These are phyloP conservation scores for Hirschfeldia incana DNA, from an alignment of 345 rosid species.

Conservation along the genomic window DNA sequence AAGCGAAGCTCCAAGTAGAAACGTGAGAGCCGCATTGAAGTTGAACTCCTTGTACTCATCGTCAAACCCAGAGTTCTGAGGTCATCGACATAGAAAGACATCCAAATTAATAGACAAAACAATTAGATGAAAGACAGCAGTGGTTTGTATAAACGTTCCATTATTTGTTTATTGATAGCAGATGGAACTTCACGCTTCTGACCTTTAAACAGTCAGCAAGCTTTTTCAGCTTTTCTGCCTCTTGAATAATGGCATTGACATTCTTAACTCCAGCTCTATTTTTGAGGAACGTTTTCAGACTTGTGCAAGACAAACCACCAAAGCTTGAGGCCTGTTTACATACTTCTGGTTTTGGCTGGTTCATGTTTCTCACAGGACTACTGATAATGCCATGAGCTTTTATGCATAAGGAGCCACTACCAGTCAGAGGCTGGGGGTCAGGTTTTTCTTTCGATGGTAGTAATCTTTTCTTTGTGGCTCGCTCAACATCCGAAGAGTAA, in stretches of 20 bases:
- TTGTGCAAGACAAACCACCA: constrained; percentile 42
- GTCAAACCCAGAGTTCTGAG: constrained; percentile 54
- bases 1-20: constrained; percentile 66
- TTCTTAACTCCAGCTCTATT: constrained; percentile 39
- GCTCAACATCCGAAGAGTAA: constrained; percentile 39
- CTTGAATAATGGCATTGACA: constrained; percentile 44
- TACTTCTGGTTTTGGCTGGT: constrained; percentile 30
- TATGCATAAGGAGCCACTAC: constrained; percentile 46
- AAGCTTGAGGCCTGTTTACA: constrained; percentile 25
- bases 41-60: constrained; percentile 55
- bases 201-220: constrained; percentile 71
- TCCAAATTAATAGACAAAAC: constrained; percentile 33
- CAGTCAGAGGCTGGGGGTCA: constrained; percentile 44
- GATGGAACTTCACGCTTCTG: constrained; percentile 25
- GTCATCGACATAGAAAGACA: constrained; percentile 26
- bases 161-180: not conserved
- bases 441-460: constrained; percentile 41
- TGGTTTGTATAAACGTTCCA: constrained; percentile 1
- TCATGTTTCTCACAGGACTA: constrained; percentile 38
- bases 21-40: constrained; percentile 70
- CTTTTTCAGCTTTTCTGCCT: constrained; percentile 58
- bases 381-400: constrained; percentile 35
- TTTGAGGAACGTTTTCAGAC: constrained; percentile 36
- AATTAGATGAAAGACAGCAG: constrained; percentile 9
- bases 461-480: constrained; percentile 40